Base-by-base conservation (phyloP, 2,329 filamentous ascomycete species). In the Phialocephala sp. region DNA sequence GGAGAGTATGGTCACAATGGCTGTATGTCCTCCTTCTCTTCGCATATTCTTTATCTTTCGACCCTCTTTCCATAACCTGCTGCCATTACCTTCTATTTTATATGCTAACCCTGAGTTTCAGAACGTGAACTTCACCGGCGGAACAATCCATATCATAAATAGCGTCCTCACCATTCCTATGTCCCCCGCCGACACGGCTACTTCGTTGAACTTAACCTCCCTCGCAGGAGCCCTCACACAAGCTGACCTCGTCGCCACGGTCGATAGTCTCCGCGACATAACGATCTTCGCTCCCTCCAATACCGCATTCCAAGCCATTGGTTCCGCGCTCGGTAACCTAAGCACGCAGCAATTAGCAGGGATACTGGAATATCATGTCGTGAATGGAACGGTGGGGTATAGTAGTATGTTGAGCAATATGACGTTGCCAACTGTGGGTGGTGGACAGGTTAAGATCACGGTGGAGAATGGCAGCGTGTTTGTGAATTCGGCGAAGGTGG, bases 91-190 rank as follows among this genome's bases (percentile, higher is more conserved):
- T 32, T 20, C n/a, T 18, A 41, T 41, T 15, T 22, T 43, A 57
- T 22, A 14, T 58, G 9, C 12, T 47, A 24, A 57, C 52, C 27
- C 9, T 5, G 18, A 20, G 4, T 4, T 22, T 1, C 45, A 83
- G 81, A 80, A 86, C 70, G 75, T 86, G 59, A 81, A 82, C 69
- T 83, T 84, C 71, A 73, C 77, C 27, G 81, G 81, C 57, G 83
- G 84, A 14, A 74, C 83, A 8, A 76, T 85, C 62, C 83, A 86
- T 47, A 72, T 84, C 15, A 78, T 85, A 62, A 82, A 85, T 73
- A 80, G 79, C 50, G 76, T 85, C 32, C 76, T 85, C 54, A 76
- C 82, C 1, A 79, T 83, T 4, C 84, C 84, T 0, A 59, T 67
- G 18, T 68, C 73, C 14, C 73, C 79, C 35, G 76, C 77, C 50